Evolutionary conservation across 345 rosid species (phyloP), one percentile per base, ranked within the genome.

Genomic region (Aquilaria malaccensis): DNA sequence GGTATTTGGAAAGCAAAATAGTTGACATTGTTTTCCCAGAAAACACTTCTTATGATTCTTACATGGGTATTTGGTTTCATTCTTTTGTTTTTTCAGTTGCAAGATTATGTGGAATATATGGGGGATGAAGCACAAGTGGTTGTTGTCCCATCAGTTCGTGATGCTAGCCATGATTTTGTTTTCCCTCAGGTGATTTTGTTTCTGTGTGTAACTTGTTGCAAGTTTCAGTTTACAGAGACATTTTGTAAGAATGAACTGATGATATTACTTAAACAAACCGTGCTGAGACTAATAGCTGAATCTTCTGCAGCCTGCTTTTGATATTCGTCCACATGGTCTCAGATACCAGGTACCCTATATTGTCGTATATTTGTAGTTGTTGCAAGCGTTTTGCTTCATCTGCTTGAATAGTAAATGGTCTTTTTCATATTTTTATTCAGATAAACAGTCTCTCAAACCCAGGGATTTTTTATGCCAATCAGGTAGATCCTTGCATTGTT

Each of bases 161-260:
- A 94, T 70, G 96, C 97, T 63, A 79, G 85, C 80, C 97, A 94
- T 72, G 96, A 88, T 72, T 82, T 80, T 57, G 84, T 94, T 75
- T 94, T 86, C 81, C 99, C 97, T 60, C 99, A 93, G 98, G 97
- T 92, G 62, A 80, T 56, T 57, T 53, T 71, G 47, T 14, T 52
- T 50, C 33, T 53, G 41, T 32, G 30, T 52, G 11, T 9, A 22
- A 47, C 64, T 13, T 55, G 15, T 6, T 11, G 1, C 9, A 11
- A 45, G 62, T 69, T 33, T 47, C 37, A 31, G 32, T 33, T 58
- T 43, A 43, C 62, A 30, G 56, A 32, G 55, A 47, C 37, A 15
- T 48, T 52, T 68, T 49, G 50, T 29, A 12, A 37, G 15, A 46
- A 55, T 33, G 15, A 30, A 6, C 22, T 37, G 43, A 4, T 37